Evolutionary conservation across 331 rosid genomes (phyloP), one percentile per base, ranked within the genome.

Genomic region (Erythrophleum ivorense): DNA sequence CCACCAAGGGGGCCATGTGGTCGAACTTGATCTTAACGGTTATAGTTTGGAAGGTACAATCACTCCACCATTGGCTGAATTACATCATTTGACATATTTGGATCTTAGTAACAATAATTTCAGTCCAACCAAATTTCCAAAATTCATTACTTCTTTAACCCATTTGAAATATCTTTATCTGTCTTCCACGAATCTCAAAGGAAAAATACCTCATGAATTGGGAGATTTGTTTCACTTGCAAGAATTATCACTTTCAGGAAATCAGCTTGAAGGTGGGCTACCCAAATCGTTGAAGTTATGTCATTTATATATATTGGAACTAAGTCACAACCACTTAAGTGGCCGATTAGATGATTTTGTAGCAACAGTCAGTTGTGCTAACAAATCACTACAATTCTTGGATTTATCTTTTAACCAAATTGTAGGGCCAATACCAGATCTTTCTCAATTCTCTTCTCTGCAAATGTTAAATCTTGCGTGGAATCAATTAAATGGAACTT

Each of bases 391-490:
- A 9, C 33, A 52, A 8, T 11, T 2, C 2, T 53, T 73, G 6
- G 5, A 34, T 18, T 73, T 73, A n/a, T 4, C 31, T 8, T 2
- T 2, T 0, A 73, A 73, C 5, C 18, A 14, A 29, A 24, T 71
- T 9, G 6, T 2, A 0, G 76, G 76, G 40, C 12, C 76, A 29
- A 0, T 71, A 1, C 70, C 70, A 1, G 16, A 14, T 64, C 7
- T 64, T 34, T 64, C 19, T 3, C 3, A 29, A 4, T 10, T 60
- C 29, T 16, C 31, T 14, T 41, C n/a, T 0, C 18, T 59, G 55
- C 5, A 3, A 59, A 7, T 0, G 1, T 24, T 76, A 1, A 0
- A 2, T 1, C 71, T 76, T 7, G 1, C 0, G 2, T 4, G 0
- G 1, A 77, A 77, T 12, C 1, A 9, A 0, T 50, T 77, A 10